Base-by-base conservation (phyloP, 163 green algal species). In the Scenedesmus sp. region DNA sequence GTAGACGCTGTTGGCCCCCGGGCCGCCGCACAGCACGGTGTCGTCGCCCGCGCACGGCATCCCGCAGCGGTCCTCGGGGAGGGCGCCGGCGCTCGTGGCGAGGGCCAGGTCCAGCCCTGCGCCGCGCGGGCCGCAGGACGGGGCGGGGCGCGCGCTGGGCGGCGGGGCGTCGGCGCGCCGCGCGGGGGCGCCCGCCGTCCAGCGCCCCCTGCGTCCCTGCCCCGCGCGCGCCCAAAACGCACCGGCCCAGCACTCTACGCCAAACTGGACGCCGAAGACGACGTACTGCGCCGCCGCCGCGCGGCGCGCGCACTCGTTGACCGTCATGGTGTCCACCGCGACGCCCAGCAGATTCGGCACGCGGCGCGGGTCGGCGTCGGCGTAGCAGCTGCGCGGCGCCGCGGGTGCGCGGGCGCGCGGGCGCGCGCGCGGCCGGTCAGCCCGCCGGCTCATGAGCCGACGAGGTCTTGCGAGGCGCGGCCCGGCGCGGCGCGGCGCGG, bases 311-410 rank as follows among this genome's bases (percentile, higher is more conserved):
- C 64, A 74, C 14, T 48, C 22, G 3, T 20, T 29, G 14, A 74
- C 45, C 10, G 11, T 72, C 63, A 72, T 72, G 63, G 33, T 56
- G 26, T 4, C 15, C 13, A 3, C 1, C 14, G 7, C 28, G 31
- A 4, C 18, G 1, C 5, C 42, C 14, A 72, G 63, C 2, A 2
- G 1, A 14, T 28, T 26, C 11, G 22, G 34, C 63, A 72, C 24
- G 14, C 2, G n/a, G 26, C 63, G 56, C 24, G n/a, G 3, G 22
- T 5, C 63, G 20, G 13, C 42, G 15, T 72, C 63, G 44, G 14
- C 4, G n/a, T 42, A 72, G 63, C 63, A 72, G n/a, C 63, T 72
- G 63, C 63, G 28, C n/a, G n/a, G n/a, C n/a, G n/a, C n/a, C n/a
- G n/a, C n/a, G n/a, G n/a, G n/a, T n/a, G n/a, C n/a, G n/a, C n/a